Conservation (phyloP, 2,329 filamentous ascomycete species). For the Cladosporium halotolerans region DNA sequence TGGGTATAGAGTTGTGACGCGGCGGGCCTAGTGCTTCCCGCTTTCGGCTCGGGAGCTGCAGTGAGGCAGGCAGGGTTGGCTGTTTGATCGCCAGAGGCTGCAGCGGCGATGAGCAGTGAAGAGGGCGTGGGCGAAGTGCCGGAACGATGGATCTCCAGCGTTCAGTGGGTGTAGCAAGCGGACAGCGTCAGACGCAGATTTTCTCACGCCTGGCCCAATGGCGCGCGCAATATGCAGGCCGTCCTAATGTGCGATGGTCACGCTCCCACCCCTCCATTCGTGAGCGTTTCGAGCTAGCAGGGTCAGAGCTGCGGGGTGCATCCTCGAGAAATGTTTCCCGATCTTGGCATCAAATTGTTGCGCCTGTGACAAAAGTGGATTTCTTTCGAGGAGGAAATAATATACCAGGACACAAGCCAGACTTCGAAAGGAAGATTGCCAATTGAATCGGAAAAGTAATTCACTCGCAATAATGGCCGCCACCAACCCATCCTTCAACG, state of each 20-base stretch:
- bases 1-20: slow-evolving; percentile 9
- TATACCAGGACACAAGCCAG: too few species aligned
- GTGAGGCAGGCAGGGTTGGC: background rate
- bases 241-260: slow-evolving; percentile 2
- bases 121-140: too few species aligned
- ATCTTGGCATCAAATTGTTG: slow-evolving; percentile 7
- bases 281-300: slow-evolving; percentile 7
- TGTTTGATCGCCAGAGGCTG: too few species aligned
- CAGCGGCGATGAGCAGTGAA: too few species aligned
- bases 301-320: slow-evolving; percentile 6
- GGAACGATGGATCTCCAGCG: too few species aligned
- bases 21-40: background rate
- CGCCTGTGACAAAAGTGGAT: too few species aligned
- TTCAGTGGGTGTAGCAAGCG: too few species aligned
- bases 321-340: slow-evolving; percentile 4
- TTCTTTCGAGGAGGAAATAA: too few species aligned
- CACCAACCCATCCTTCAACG: slow-evolving; percentile 5
- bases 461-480: background rate
- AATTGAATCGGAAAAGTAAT: background rate
- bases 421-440: background rate
- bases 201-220: background rate
- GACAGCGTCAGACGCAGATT: too few species aligned
- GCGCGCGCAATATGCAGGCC: slow-evolving; percentile 1
- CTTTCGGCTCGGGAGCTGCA: background rate
- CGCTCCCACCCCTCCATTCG: slow-evolving; percentile 5